Percentiles rank a stretch among this genome's conserved stretches.
These are phyloP conservation scores for Suillus occidentalis DNA, from an alignment of 768 basidiomycete genomes.

Conservation along the genomic window DNA sequence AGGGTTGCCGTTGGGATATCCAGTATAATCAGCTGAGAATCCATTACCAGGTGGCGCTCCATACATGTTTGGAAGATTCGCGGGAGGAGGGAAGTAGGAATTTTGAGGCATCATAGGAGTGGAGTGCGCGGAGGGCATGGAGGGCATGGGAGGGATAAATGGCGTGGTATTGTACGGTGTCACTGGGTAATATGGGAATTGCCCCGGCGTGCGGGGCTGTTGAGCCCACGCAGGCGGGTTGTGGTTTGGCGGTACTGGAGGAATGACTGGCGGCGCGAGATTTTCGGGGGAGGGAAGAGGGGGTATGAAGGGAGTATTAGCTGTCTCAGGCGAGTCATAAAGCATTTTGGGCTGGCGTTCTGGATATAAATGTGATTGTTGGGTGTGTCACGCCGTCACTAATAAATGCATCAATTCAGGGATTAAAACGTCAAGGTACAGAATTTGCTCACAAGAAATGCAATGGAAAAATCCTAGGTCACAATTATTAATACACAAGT, in stretches of 20 bases:
- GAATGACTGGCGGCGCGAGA: slow-evolving; percentile 36
- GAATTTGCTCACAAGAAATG: slow-evolving; percentile 15
- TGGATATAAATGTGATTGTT: slow-evolving; percentile 24
- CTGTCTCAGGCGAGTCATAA: slow-evolving; percentile 30
- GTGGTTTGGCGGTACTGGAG: slow-evolving; percentile 27
- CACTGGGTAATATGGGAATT: slow-evolving; percentile 40
- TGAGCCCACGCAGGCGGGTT: slow-evolving; percentile 35
- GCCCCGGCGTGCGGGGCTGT: slow-evolving; percentile 32
- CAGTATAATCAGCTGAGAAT: slow-evolving; percentile 33
- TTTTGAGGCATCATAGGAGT: slow-evolving; percentile 30
- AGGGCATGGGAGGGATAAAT: slow-evolving; percentile 38
- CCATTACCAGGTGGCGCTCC: slow-evolving; percentile 12
- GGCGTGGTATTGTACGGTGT: slow-evolving; percentile 40
- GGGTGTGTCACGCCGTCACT: slow-evolving; percentile 24
- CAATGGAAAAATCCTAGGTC: slow-evolving; percentile 1
- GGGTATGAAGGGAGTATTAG: slow-evolving; percentile 39
- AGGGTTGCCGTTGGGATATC: slow-evolving; percentile 27
- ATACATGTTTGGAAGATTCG: slow-evolving; percentile 27
- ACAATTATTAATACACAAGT: slow-evolving; percentile 12
- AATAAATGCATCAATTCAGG: slow-evolving; percentile 12
- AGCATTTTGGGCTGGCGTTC: slow-evolving; percentile 21
- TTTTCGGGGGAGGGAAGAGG: slow-evolving; percentile 38
- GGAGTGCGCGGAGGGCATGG: slow-evolving; percentile 26
- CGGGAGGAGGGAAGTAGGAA: slow-evolving; percentile 33
- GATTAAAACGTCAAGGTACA: slow-evolving; percentile 2